Evolutionary conservation across 1,284 basidiomycete species (phyloP).

Genomic region (Marasmius fiardii): DNA sequence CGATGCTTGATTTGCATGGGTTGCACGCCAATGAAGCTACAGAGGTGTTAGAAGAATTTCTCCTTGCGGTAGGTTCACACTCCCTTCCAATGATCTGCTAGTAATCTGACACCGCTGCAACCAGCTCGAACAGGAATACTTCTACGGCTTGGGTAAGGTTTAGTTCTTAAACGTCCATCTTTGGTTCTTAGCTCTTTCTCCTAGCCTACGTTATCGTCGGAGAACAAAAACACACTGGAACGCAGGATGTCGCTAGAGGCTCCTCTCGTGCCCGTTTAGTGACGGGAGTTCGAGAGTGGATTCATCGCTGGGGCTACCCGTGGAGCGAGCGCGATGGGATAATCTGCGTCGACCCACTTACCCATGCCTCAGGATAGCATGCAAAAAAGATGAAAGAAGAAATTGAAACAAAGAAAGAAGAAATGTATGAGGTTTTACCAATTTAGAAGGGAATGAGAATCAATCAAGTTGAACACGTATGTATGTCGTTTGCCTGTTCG

Average conservation of each 20-base stretch:
- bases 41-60: slow-evolving; percentile 87
- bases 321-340: slow-evolving; percentile 92
- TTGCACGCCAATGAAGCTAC: slow-evolving; percentile 90
- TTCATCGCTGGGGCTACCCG: slow-evolving; percentile 93
- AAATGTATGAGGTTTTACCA: not conserved
- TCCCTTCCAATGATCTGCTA: slow-evolving; percentile 5
- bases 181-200: slow-evolving; percentile 13
- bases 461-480: not conserved
- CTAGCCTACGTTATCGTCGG: slow-evolving; percentile 88
- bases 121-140: slow-evolving; percentile 83
- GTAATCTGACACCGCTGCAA: slow-evolving; percentile 7
- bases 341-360: slow-evolving; percentile 83
- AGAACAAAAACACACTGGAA: slow-evolving; percentile 93
- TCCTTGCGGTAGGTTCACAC: slow-evolving; percentile 69
- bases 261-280: slow-evolving; percentile 80
- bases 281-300: slow-evolving; percentile 83
- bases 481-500: not conserved
- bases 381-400: slow-evolving; percentile 8
- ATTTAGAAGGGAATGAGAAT: slow-evolving; percentile 3
- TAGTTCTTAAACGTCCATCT: not conserved
- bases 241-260: slow-evolving; percentile 77
- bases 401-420: not conserved
- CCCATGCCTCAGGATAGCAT: slow-evolving; percentile 52
- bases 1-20: slow-evolving; percentile 80
- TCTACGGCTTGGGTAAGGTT: slow-evolving; percentile 73